Base-by-base conservation (phyloP, 805 yeast species). In the Yamadazyma sp. region DNA sequence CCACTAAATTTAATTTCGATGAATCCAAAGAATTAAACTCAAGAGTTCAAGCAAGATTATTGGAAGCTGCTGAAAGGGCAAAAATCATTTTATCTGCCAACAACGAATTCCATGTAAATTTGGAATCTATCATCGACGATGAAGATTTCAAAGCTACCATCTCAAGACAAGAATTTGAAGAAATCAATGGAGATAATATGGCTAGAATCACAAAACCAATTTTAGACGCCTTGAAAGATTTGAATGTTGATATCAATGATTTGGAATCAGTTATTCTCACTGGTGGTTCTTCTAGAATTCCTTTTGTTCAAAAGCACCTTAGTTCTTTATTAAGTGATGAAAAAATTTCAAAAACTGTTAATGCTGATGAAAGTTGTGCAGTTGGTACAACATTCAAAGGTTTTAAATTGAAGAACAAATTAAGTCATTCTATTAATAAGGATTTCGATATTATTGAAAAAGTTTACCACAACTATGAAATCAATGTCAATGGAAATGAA, bases 311-410 rank as follows among this genome's bases (percentile, higher is more conserved):
- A 58, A 70, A 75, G 38, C 75, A 72, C 35, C 62, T 86, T 39
- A 42, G 55, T 2, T 54, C 73, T 2, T 31, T 44, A 17, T 64
- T 78, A 28, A 62, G 81, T 27, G 76, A 76, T 13, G 81, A 76
- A 2, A 63, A 53, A 42, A 68, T 89, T 25, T 72, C 95, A 15
- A 87, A 82, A 57, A 86, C 82, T 33, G 94, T 93, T 29, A 93
- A 93, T 58, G 93, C 98, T 0, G 98, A 93, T 60, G 98, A 93
- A 64, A 80, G 97, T 29, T 86, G 86, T 34, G 96, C 86, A 10
- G 70, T 86, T 49, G 98, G 98, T 32, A 78, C 94, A 2, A 78
- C 96, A n/a, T 65, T 84, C 24, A 75, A 88, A 45, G 98, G 93
- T 14, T 82, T 87, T 26, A 57, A 56, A 35, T 70, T 78, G 31